Conservation (phyloP, 2,329 filamentous ascomycete genomes). For the Pseudocercospora fuligena region DNA sequence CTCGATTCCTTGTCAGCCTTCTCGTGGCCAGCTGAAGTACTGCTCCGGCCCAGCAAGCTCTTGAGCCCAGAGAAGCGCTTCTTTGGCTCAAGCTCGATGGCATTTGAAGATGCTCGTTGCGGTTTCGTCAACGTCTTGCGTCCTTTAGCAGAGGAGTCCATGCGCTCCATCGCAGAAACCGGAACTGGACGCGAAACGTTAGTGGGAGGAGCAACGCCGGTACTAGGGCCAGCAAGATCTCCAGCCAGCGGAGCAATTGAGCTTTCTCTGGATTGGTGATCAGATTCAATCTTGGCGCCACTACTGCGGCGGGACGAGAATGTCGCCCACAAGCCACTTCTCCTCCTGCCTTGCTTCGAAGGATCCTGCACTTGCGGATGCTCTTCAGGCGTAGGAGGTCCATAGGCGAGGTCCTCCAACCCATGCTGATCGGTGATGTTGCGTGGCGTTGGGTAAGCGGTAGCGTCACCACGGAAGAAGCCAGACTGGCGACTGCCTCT, state of each 20-base stretch:
- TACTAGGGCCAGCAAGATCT: neutral
- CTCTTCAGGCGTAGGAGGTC: conserved; percentile 12
- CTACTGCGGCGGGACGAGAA: conserved; percentile 9
- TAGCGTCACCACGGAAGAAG: conserved; percentile 29
- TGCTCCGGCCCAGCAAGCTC: conserved; percentile 49
- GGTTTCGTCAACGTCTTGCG: conserved; percentile 37
- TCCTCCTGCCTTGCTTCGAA: neutral
- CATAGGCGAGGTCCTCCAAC: conserved; percentile 23
- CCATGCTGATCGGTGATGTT: conserved; percentile 28
- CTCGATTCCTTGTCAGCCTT: conserved; percentile 20
- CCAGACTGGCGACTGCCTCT: conserved; percentile 24
- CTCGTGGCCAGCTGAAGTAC: conserved; percentile 37
- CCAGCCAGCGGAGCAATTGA: conserved; percentile 2
- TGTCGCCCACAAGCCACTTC: conserved; percentile 9
- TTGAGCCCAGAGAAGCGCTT: conserved; percentile 53
- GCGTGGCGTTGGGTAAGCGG: neutral
- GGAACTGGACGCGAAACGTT: neutral
- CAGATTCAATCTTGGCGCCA: neutral
- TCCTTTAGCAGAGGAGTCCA: conserved; percentile 7
- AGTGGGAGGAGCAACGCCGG: neutral
- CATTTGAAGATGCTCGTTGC: conserved; percentile 36
- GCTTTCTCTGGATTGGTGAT: conserved; percentile 4
- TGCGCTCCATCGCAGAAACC: neutral
- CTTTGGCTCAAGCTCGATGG: conserved; percentile 33
- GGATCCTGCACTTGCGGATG: conserved; percentile 20